phyloP scores from a whole-genome alignment of 2,329 filamentous ascomycete species.

The Curvularia sp. region DNA sequence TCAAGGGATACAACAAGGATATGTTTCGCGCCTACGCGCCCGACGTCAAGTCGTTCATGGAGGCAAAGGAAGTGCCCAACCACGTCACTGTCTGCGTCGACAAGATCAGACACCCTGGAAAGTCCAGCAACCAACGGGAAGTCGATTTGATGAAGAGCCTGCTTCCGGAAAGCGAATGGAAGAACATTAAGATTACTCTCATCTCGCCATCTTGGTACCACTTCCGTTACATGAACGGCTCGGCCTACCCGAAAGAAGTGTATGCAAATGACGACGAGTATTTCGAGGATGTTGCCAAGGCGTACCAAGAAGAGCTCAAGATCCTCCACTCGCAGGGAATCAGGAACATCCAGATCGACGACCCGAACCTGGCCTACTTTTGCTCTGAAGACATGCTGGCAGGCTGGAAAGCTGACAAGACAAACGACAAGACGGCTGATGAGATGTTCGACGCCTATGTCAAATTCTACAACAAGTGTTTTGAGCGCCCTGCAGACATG shows the following conservation, averaged over 20 bases:
- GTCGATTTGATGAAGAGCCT: constrained; percentile 66
- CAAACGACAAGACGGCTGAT: constrained; percentile 72
- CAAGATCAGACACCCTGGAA: constrained; percentile 65
- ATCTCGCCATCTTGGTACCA: constrained; percentile 75
- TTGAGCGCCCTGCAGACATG: constrained; percentile 70
- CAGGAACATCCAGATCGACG: constrained; percentile 59
- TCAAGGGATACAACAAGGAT: constrained; percentile 58
- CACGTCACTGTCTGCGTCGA: constrained; percentile 64
- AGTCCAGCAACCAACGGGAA: constrained; percentile 64
- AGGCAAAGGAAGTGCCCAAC: constrained; percentile 62
- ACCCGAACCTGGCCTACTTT: constrained; percentile 57
- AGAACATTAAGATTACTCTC: constrained; percentile 73
- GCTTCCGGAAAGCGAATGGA: constrained; percentile 67
- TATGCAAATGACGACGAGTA: constrained; percentile 58
- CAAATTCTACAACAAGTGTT: constrained; percentile 75
- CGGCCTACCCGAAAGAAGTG: constrained; percentile 55
- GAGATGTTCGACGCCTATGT: constrained; percentile 79
- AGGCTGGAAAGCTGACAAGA: constrained; percentile 63
- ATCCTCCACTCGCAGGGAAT: constrained; percentile 56
- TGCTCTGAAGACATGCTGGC: constrained; percentile 50
- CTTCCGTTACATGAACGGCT: constrained; percentile 65
- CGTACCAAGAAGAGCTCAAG: constrained; percentile 57
- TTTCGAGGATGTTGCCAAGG: constrained; percentile 56
- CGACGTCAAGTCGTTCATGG: constrained; percentile 68
- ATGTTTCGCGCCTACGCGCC: constrained; percentile 67